Evolutionary conservation across 768 basidiomycete genomes (phyloP).

Genomic region (Mycena maculata): DNA sequence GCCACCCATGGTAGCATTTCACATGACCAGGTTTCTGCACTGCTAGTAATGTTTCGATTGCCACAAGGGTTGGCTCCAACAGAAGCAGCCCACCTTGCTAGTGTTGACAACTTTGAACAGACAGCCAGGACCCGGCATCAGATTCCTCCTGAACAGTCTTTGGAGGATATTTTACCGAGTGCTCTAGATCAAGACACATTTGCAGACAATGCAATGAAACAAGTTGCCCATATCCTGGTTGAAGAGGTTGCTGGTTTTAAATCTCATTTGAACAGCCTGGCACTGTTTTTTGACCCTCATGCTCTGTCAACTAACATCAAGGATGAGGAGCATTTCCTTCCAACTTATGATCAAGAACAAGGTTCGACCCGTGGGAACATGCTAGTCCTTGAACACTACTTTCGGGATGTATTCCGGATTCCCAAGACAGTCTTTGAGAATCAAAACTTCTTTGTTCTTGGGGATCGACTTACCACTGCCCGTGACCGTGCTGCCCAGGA

Average conservation of each 20-base stretch:
- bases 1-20: conserved; percentile 24
- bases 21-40: conserved; percentile 40
- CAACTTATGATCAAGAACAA: conserved; percentile 19
- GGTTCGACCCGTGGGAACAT: conserved; percentile 13
- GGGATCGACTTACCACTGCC: conserved; percentile 29
- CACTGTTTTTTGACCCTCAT: conserved; percentile 2
- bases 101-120: neutral
- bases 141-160: neutral
- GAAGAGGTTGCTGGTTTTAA: neutral
- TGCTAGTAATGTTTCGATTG: conserved; percentile 26
- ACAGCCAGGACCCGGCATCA: conserved; percentile 1
- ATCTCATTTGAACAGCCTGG: neutral
- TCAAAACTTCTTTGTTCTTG: conserved; percentile 1
- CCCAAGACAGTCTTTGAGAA: neutral
- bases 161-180: conserved; percentile 3
- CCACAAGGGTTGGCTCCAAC: neutral
- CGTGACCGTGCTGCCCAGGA: conserved; percentile 26
- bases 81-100: neutral
- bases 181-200: neutral
- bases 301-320: neutral
- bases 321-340: conserved; percentile 18
- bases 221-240: conserved; percentile 4
- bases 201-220: neutral
- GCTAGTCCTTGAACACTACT: conserved; percentile 3
- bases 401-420: neutral